phyloP scores from a whole-genome alignment of 2,329 filamentous ascomycete genomes.

The Arachnomyces sp. region DNA sequence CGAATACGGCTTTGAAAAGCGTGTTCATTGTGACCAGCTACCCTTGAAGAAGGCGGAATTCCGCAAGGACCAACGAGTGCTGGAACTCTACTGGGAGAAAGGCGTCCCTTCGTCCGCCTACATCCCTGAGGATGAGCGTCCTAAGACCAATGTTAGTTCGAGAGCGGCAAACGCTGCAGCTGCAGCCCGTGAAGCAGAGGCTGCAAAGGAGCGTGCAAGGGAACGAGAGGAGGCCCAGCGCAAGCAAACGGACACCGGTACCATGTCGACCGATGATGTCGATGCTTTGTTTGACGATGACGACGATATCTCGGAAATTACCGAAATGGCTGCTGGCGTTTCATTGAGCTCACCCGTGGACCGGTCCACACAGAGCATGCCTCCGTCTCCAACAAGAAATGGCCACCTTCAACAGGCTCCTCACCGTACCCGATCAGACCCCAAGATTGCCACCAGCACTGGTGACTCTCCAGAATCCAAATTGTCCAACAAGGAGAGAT shows the following conservation, averaged over 20 bases:
- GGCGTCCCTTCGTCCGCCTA: constrained; percentile 93
- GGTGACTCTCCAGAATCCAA: constrained; percentile 69
- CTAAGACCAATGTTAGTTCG: constrained; percentile 69
- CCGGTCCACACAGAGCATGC: constrained; percentile 89
- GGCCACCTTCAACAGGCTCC: constrained; percentile 60
- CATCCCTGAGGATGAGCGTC: constrained; percentile 92
- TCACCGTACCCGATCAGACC: constrained; percentile 86
- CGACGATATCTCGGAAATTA: constrained; percentile 77
- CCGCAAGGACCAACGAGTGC: constrained; percentile 85
- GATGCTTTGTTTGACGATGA: constrained; percentile 95
- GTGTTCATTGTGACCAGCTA: constrained; percentile 96
- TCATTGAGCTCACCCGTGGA: constrained; percentile 65
- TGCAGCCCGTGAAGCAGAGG: constrained; percentile 72
- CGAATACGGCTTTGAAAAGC: constrained; percentile 98
- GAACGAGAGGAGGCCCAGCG: constrained; percentile 86
- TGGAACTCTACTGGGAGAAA: constrained; percentile 99
- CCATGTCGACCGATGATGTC: constrained; percentile 84
- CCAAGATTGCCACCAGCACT: constrained; percentile 66
- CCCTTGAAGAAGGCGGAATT: constrained; percentile 98
- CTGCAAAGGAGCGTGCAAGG: constrained; percentile 70
- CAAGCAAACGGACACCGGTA: constrained; percentile 89
- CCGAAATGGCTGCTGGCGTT: constrained; percentile 85
- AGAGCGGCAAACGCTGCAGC: constrained; percentile 67
- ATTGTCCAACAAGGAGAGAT: constrained; percentile 91
- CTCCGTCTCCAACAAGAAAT: constrained; percentile 77